A percentile compares a stretch with the other conserved stretches of the same genome.
Conservation (phyloP, 2,329 filamentous ascomycete genomes). For the Alternaria gaisen region DNA sequence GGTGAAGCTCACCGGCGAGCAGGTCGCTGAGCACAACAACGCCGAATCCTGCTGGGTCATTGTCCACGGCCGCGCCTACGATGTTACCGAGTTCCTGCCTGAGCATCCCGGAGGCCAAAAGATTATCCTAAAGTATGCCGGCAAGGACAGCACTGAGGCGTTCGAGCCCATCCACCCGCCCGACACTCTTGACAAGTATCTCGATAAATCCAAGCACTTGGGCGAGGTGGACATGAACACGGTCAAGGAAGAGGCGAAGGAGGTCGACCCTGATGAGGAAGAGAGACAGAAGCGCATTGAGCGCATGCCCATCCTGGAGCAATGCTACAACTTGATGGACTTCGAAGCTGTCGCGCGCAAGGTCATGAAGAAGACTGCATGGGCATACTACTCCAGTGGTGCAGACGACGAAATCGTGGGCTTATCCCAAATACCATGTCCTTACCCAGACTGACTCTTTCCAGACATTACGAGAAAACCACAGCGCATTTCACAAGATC, state of each 20-base stretch:
- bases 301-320: slow-evolving; percentile 56
- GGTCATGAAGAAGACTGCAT: slow-evolving; percentile 95
- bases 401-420: slow-evolving; percentile 87
- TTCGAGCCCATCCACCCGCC: slow-evolving; percentile 64
- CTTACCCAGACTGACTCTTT: slow-evolving; percentile 21
- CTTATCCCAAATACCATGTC: neutral
- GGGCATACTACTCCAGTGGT: slow-evolving; percentile 97
- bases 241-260: slow-evolving; percentile 46
- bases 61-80: slow-evolving; percentile 72
- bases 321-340: slow-evolving; percentile 66
- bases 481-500: slow-evolving; percentile 94
- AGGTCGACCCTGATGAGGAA: slow-evolving; percentile 69
- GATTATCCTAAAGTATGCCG: slow-evolving; percentile 88
- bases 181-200: slow-evolving; percentile 54
- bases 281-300: slow-evolving; percentile 73
- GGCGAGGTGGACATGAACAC: slow-evolving; percentile 52
- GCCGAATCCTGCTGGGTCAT: slow-evolving; percentile 81
- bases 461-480: slow-evolving; percentile 93
- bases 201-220: slow-evolving; percentile 55
- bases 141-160: slow-evolving; percentile 55
- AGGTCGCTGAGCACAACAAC: slow-evolving; percentile 76
- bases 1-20: slow-evolving; percentile 56
- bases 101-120: slow-evolving; percentile 74
- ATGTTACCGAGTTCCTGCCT: slow-evolving; percentile 72
- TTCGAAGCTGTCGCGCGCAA: slow-evolving; percentile 91